phyloP scores from a whole-genome alignment of 805 yeast species.

The Sugiyamaella smithiae region DNA sequence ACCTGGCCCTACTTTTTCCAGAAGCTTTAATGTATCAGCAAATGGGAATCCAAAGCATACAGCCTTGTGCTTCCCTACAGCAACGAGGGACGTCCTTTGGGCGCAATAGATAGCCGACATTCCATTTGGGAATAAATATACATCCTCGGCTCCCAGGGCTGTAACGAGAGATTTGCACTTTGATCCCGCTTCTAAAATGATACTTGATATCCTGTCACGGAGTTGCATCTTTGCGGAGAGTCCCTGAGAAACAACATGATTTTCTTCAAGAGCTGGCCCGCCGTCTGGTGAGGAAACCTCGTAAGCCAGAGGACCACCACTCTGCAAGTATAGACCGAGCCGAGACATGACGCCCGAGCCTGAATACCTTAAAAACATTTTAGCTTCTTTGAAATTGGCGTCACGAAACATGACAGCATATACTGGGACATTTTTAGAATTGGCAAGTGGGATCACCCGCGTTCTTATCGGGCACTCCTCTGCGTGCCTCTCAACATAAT shows the following conservation, averaged over 20 bases:
- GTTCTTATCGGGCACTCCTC: constrained; percentile 6
- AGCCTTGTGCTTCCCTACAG: constrained; percentile 46
- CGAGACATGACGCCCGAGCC: constrained; percentile 98
- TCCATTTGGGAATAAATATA: constrained; percentile 83
- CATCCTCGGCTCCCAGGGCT: constrained; percentile 49
- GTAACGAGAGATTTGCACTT: constrained; percentile 27
- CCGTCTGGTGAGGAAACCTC: background rate
- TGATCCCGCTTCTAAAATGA: constrained; percentile 41
- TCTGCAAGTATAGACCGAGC: constrained; percentile 71
- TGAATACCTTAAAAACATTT: constrained; percentile 92
- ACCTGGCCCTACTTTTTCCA: constrained; percentile 89
- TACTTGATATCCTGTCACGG: constrained; percentile 70
- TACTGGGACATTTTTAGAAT: constrained; percentile 62
- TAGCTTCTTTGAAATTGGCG: constrained; percentile 59
- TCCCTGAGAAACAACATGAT: background rate
- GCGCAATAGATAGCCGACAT: constrained; percentile 90
- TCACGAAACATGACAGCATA: constrained; percentile 74
- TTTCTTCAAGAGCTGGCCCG: constrained; percentile 10
- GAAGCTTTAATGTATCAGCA: constrained; percentile 83
- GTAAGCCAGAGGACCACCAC: background rate
- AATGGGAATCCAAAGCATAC: constrained; percentile 97
- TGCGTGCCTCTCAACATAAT: constrained; percentile 50
- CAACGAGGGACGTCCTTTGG: constrained; percentile 44
- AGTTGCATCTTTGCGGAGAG: constrained; percentile 69
- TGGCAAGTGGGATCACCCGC: constrained; percentile 21